Evolutionary conservation across 2,329 filamentous ascomycete genomes (phyloP), one percentile per base, ranked within the genome.

Genomic region (Colletotrichum destructivum): DNA sequence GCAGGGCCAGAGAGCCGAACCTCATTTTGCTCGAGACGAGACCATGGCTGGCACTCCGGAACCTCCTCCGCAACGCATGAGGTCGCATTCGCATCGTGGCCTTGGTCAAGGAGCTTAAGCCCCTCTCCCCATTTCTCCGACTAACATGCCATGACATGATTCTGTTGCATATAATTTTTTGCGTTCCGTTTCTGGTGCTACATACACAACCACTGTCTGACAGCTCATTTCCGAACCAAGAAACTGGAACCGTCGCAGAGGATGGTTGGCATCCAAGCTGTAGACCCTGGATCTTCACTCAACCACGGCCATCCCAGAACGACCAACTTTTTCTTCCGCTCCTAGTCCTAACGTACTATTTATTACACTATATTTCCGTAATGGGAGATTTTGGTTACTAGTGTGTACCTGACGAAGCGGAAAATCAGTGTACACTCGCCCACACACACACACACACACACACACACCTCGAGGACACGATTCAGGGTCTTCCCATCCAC

Each of bases 231-330:
- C 55, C 38, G 47, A 15, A 60, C 62, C 42, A 40, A 61, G 67
- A 49, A 61, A 70, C 62, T 65, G 62, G 54, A 70, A 66, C 62
- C 55, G 55, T 66, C 67, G 47, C 55, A 61, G 21, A 35, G 2
- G 12, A n/a, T 15, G 57, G 40, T 49, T 16, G 35, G 13, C 47
- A 40, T 52, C 21, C 23, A 16, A 21, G 26, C 23, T n/a, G 56
- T 21, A 63, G 57, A 66, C 68, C 49, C 64, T 60, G 67, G 49
- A 26, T 42, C 60, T 26, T 44, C 16, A 7, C 35, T 55, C 52
- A 18, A 16, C 63, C 38, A 18, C 42, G 16, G 31, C 44, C 56
- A 71, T 62, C 63, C 68, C 15, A 44, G 62, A 46, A 60, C 49
- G 42, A 47, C 42, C 57, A 35, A 35, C 38, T 69, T 40, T 60